Base-by-base conservation (phyloP, 345 rosid species). In the Camelina hispida region DNA sequence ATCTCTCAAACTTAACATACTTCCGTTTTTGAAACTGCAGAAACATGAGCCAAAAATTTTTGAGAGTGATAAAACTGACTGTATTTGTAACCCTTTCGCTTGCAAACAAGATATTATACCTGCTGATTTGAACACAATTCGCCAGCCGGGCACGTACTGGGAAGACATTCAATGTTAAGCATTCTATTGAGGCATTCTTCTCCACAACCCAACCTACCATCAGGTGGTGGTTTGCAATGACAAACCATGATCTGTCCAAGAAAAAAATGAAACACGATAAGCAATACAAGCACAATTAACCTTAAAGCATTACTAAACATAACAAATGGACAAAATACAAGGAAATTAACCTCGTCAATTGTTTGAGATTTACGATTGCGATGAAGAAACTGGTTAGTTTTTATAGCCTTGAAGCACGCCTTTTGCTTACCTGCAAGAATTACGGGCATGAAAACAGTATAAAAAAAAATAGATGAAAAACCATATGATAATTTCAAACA, bases 171-270 rank as follows among this genome's bases (percentile, higher is more conserved):
- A 81, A 95, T 92, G 83, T 95, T 95, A 58, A 92, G 90, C 91
- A 95, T 88, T 73, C 99, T 91, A 77, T 95, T 95, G 81, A 95
- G 85, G 80, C 99, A 95, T 80, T 88, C 93, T 74, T 95, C 99
- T 53, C 98, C 90, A 76, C 99, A 95, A 65, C 99, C 99, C 63
- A 81, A 78, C 61, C 79, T 68, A 44, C 88, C 88, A 61, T 83
- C 87, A 62, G 71, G 77, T 69, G 89, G 84, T 67, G 85, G 81
- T 81, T 83, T 87, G 86, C 99, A 95, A 62, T 90, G 87, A 80
- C 99, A 95, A 72, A 95, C 93, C 99, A 95, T 95, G 73, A 95
- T 81, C 99, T 95, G 87, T 74, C 69, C 71, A 50, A 46, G 22
- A 68, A 59, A 58, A 60, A 42, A 42, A 69, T 66, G 46, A 20